These are phyloP conservation scores for Monosporozyma siamensis DNA, from an alignment of 805 yeast species.

Conservation along the genomic window DNA sequence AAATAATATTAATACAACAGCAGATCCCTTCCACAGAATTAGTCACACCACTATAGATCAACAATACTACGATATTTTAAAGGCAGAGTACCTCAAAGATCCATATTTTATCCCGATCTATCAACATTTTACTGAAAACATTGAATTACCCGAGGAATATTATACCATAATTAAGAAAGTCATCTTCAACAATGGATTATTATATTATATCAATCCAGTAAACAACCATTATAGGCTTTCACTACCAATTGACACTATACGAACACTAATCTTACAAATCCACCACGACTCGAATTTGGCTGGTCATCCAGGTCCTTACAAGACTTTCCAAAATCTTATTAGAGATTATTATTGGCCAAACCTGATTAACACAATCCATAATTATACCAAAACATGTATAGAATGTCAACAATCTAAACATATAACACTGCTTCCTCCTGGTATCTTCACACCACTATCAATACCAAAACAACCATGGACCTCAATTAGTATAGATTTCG, in stretches of 20 bases:
- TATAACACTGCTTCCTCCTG: not conserved
- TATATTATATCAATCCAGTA: too few species aligned
- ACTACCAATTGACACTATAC: not conserved
- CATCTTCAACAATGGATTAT: too few species aligned
- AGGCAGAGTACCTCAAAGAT: too few species aligned
- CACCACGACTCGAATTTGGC: not conserved
- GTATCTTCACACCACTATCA: not conserved
- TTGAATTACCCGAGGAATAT: too few species aligned
- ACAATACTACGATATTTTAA: too few species aligned
- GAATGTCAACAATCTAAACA: conserved; percentile 1
- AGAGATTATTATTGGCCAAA: conserved; percentile 3
- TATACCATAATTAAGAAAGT: too few species aligned
- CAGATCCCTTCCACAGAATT: too few species aligned
- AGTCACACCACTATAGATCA: too few species aligned
- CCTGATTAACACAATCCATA: not conserved
- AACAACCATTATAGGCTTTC: too few species aligned
- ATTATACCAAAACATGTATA: not conserved
- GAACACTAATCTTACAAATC: not conserved
- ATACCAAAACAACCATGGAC: conserved; percentile 2
- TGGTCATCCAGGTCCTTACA: conserved; percentile 1
- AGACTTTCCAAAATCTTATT: not conserved
- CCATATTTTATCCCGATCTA: too few species aligned
- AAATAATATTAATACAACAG: too few species aligned
- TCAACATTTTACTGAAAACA: too few species aligned
- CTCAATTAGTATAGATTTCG: not conserved